Conservation (phyloP, 306 rosid genomes). For the Astragalus membranaceus region DNA sequence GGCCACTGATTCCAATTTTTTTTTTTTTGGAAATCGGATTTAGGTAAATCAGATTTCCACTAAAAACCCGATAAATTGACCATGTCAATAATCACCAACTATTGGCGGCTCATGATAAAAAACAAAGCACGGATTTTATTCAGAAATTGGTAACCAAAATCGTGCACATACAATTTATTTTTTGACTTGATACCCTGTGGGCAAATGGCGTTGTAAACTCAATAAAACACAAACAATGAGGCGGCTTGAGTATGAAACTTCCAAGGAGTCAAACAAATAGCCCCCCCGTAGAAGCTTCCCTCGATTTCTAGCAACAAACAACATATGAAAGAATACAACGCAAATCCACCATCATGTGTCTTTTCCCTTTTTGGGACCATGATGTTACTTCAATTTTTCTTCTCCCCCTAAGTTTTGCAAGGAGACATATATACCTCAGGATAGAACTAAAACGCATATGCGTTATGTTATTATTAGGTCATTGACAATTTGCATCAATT, state of each 20-base stretch:
- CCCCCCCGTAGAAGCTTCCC: constrained; percentile 18
- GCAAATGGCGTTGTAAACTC: background rate
- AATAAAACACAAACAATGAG: background rate
- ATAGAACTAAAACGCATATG: constrained; percentile 6
- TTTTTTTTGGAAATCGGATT: no score
- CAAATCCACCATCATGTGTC: background rate
- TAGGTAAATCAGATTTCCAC: no score
- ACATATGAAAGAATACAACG: constrained; percentile 18
- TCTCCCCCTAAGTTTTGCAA: background rate
- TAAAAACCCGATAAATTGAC: no score
- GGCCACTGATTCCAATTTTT: no score
- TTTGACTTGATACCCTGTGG: background rate
- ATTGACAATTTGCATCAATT: constrained; percentile 29
- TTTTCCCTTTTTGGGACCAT: background rate
- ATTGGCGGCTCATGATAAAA: background rate
- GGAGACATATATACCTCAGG: constrained; percentile 7
- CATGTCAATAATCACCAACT: no score
- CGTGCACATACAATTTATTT: background rate
- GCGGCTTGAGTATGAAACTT: constrained; percentile 6
- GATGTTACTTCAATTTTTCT: background rate
- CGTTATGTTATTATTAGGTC: constrained; percentile 24
- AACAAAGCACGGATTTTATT: background rate
- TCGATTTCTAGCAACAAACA: background rate
- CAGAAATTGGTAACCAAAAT: background rate
- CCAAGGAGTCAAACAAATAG: background rate